Percentiles rank a stretch among this genome's conserved stretches.
Conservation (phyloP, 192 early-diverging fungal genomes). For the Dissophora ornata region DNA sequence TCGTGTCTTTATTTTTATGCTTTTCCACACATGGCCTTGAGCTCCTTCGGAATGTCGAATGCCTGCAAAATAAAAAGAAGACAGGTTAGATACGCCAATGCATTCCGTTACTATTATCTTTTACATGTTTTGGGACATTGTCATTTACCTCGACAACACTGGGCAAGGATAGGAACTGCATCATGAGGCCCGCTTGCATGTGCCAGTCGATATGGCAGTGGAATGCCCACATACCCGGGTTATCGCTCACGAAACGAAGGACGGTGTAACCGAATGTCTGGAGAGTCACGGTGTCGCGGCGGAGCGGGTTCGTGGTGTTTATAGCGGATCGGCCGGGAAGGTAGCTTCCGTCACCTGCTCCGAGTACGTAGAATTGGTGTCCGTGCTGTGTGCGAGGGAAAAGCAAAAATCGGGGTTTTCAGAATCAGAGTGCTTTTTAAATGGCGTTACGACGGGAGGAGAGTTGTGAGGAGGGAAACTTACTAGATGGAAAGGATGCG, state of each 20-base stretch:
- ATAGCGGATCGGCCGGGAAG: background rate
- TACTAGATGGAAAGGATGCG: slow-evolving; percentile 53
- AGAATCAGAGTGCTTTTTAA: no score
- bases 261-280: slow-evolving; percentile 12
- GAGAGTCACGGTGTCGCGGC: slow-evolving; percentile 36
- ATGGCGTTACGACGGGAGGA: no score
- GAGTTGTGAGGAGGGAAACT: background rate
- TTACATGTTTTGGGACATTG: no score
- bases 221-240: slow-evolving; percentile 54
- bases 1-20: no score
- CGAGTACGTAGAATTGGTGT: slow-evolving; percentile 47
- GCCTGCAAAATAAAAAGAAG: background rate
- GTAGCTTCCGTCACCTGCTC: slow-evolving; percentile 18
- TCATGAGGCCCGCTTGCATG: slow-evolving; percentile 46
- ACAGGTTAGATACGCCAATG: background rate
- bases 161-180: slow-evolving; percentile 15
- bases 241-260: slow-evolving; percentile 34
- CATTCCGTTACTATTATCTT: no score
- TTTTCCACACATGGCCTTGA: background rate
- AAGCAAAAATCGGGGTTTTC: background rate
- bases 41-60: background rate
- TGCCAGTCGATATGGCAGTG: slow-evolving; percentile 61
- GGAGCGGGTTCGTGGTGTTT: slow-evolving; percentile 31
- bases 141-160: background rate
- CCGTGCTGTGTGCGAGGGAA: slow-evolving; percentile 34